Base-by-base conservation (phyloP, 441 rosid species). In the Adansonia rubrostipa region DNA sequence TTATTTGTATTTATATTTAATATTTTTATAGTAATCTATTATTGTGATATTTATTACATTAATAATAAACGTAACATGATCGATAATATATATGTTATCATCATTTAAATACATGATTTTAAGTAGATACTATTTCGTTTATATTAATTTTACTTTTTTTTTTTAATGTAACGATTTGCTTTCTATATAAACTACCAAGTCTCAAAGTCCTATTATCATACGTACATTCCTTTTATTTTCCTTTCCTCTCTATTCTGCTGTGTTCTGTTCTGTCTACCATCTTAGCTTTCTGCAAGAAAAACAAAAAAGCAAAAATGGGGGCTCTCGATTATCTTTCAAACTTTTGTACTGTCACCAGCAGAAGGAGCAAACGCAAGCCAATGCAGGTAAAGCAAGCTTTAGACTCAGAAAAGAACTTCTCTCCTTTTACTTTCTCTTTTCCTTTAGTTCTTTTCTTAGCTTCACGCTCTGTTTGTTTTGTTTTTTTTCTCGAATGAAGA, bases 291-390 rank as follows among this genome's bases (percentile, higher is more conserved):
- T 33, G 28, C 62, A 42, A 53, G 57, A 13, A 42, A 75, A 13
- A 6, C 10, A 10, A 61, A 54, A 36, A 56, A 8, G 84, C 47
- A 51, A 75, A 79, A 79, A 95, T 95, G 98, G 98, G 98, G 14
- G 97, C 96, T 78, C 92, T 95, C 74, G 92, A 93, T 84, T 92
- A 89, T 73, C 86, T 95, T 77, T 86, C 93, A 28, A 86, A 86
- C 92, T 92, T 93, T 82, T 95, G 95, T 79, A 87, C 87, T 53
- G 90, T 87, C 82, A 85, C 92, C 83, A 84, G 85, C 81, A 87
- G 83, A 83, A 91, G 92, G 82, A 83, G 85, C 89, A 93, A 89
- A 78, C 97, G 94, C 84, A 92, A 84, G 79, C 89, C 94, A 80
- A 87, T 95, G 93, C 98, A 95, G 98, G 98, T 62, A 54, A 28